These are phyloP conservation scores for Metarhizium album DNA, from an alignment of 2,329 filamentous ascomycete genomes.

Conservation along the genomic window DNA sequence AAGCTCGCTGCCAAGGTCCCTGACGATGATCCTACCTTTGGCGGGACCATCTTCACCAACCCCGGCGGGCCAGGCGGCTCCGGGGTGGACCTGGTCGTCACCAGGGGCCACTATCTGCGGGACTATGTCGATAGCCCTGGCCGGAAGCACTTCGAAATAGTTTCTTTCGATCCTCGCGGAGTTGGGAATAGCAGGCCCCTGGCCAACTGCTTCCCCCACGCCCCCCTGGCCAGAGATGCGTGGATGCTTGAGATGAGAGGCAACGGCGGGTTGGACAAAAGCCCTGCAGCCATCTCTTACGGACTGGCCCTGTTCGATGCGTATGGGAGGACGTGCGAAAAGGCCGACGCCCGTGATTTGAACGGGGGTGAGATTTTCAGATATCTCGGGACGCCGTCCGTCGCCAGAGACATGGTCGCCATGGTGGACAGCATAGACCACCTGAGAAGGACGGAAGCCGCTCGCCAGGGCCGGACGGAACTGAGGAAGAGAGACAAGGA, in stretches of 20 bases:
- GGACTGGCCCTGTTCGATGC: constrained; percentile 15
- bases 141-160: constrained; percentile 27
- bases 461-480: background rate
- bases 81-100: constrained; percentile 21
- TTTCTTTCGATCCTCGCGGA: constrained; percentile 34
- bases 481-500: constrained; percentile 4
- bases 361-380: constrained; percentile 17
- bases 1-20: constrained; percentile 28
- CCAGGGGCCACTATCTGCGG: constrained; percentile 18
- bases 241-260: background rate
- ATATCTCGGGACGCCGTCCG: constrained; percentile 26
- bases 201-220: constrained; percentile 26
- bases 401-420: constrained; percentile 32
- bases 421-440: constrained; percentile 29
- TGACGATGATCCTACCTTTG: constrained; percentile 25
- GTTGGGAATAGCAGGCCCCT: constrained; percentile 25
- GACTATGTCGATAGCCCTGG: constrained; percentile 15
- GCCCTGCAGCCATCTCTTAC: constrained; percentile 18
- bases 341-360: constrained; percentile 2
- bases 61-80: constrained; percentile 35
- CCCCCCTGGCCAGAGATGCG: constrained; percentile 18
- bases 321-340: constrained; percentile 18
- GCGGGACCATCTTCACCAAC: constrained; percentile 31
- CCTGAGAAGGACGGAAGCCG: constrained; percentile 12
- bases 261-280: constrained; percentile 17